Evolutionary conservation across 805 yeast species (phyloP).

Genomic region (Maudiozyma serrabonitensis): DNA sequence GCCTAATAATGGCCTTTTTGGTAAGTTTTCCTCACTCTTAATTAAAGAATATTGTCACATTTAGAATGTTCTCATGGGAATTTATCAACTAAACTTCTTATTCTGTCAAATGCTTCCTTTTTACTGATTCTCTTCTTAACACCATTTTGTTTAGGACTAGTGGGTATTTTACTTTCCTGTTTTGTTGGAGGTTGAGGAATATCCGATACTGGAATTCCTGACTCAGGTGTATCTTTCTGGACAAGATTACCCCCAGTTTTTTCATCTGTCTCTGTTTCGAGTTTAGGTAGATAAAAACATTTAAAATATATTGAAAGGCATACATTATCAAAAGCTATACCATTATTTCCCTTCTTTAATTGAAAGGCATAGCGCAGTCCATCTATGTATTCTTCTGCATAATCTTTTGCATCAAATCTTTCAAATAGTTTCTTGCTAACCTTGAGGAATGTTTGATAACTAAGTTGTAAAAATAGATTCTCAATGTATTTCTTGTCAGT

Average conservation of each 20-base stretch:
- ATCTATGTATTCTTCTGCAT: slow-evolving; percentile 12
- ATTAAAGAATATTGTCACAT: too few species aligned
- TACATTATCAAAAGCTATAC: slow-evolving; percentile 25
- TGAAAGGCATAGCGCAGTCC: slow-evolving; percentile 22
- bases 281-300: slow-evolving; percentile 20
- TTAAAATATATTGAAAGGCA: slow-evolving; percentile 26
- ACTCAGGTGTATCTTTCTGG: too few species aligned
- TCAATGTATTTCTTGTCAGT: slow-evolving; percentile 24
- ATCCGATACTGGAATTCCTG: background rate
- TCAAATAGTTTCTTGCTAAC: slow-evolving; percentile 15
- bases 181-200: background rate
- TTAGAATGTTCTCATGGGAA: slow-evolving; percentile 1
- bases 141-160: slow-evolving; percentile 6
- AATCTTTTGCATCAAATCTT: slow-evolving; percentile 10
- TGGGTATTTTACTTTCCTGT: background rate
- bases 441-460: slow-evolving; percentile 18
- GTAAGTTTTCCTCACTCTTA: too few species aligned
- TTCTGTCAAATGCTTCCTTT: slow-evolving; percentile 27
- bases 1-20: too few species aligned
- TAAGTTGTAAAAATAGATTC: slow-evolving; percentile 17
- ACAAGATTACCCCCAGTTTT: too few species aligned
- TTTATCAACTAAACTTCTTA: slow-evolving; percentile 20
- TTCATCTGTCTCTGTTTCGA: background rate
- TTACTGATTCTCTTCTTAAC: slow-evolving; percentile 26
- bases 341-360: slow-evolving; percentile 25